phyloP scores from a whole-genome alignment of 192 early-diverging fungal species.

The Allomyces macrogynus region DNA sequence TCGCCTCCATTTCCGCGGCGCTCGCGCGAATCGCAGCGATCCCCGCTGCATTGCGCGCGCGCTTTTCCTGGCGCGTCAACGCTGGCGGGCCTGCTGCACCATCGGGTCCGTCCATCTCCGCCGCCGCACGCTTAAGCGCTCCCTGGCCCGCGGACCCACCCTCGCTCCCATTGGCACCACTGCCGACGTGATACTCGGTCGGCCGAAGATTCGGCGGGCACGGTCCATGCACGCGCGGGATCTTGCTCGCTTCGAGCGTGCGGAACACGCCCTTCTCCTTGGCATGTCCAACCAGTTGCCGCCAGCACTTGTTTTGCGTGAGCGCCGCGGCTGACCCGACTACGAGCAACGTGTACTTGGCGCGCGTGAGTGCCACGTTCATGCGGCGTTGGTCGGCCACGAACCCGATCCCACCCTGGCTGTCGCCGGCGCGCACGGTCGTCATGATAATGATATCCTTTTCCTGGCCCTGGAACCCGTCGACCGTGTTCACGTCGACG shows the following conservation, averaged over 20 bases:
- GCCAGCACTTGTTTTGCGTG: conserved; percentile 43
- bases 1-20: no score
- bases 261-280: conserved; percentile 14
- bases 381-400: conserved; percentile 63
- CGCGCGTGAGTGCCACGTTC: conserved; percentile 80
- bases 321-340: conserved; percentile 50
- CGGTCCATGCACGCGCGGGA: not conserved
- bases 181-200: not conserved
- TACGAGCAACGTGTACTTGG: conserved; percentile 61
- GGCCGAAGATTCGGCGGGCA: not conserved
- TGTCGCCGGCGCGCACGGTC: conserved; percentile 53
- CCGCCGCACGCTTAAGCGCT: no score
- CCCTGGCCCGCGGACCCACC: no score
- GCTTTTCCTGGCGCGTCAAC: no score
- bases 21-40: no score
- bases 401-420: conserved; percentile 40
- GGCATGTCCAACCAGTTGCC: conserved; percentile 47
- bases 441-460: conserved; percentile 94
- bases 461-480: conserved; percentile 95
- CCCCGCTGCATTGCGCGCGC: no score
- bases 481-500: conserved; percentile 86
- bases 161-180: no score
- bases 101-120: no score
- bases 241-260: not conserved
- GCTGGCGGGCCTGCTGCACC: no score